phyloP scores from a whole-genome alignment of 108 stramenopile species.

The Nannochloropsis gaditana region DNA sequence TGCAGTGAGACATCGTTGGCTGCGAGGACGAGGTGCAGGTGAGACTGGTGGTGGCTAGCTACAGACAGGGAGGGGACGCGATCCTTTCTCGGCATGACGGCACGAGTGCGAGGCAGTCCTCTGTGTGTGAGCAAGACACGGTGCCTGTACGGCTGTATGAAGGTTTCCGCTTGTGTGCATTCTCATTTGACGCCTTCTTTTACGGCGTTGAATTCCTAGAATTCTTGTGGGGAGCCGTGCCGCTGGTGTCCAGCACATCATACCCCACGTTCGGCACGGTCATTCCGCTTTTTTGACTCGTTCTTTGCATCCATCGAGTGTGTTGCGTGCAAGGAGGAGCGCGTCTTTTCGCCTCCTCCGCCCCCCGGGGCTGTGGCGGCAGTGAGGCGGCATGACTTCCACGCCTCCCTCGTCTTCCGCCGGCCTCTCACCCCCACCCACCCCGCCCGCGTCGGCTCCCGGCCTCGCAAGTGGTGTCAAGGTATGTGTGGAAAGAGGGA shows the following conservation, averaged over 20 bases:
- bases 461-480: neutral
- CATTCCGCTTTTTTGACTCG: neutral
- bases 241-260: neutral
- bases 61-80: too few species aligned
- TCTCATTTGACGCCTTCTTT: neutral
- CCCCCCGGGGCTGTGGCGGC: neutral
- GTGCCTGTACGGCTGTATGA: neutral
- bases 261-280: neutral
- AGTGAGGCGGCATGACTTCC: neutral
- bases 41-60: too few species aligned
- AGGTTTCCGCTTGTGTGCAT: neutral
- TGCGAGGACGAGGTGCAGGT: constrained; percentile 8
- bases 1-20: neutral
- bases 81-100: too few species aligned
- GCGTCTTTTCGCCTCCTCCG: constrained; percentile 16
- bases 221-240: neutral
- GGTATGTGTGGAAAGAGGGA: neutral
- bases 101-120: too few species aligned
- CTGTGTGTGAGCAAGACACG: too few species aligned
- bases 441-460: too few species aligned
- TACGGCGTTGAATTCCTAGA: neutral
- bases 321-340: neutral
- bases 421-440: neutral
- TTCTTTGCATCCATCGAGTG: neutral
- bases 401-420: constrained; percentile 13